These are phyloP conservation scores for Aspergillus hiratsukae DNA, from an alignment of 2,329 filamentous ascomycete species.

Conservation along the genomic window DNA sequence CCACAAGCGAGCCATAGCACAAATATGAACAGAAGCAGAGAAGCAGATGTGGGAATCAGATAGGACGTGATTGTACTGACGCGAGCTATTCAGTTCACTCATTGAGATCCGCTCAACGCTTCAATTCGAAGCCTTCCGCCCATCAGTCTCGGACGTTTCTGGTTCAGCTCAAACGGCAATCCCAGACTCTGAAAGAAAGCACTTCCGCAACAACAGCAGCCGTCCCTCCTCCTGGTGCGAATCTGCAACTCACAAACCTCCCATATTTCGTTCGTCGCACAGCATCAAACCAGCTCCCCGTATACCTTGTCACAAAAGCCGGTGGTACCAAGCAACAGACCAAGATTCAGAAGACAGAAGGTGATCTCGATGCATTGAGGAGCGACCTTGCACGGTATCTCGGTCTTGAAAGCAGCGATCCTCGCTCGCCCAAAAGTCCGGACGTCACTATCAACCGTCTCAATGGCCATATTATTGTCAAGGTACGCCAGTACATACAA, in stretches of 20 bases:
- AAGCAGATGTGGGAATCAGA: not conserved
- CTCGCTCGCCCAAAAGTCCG: conserved; percentile 25
- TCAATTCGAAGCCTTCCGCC: conserved; percentile 10
- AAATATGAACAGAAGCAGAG: not conserved
- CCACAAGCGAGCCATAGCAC: not conserved
- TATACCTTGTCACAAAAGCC: conserved; percentile 70
- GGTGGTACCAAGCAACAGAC: conserved; percentile 75
- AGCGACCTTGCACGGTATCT: conserved; percentile 60
- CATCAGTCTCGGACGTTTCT: conserved; percentile 35
- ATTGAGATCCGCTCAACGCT: conserved; percentile 18
- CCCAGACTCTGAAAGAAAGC: conserved; percentile 30
- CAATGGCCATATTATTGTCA: conserved; percentile 71
- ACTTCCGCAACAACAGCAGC: conserved; percentile 14
- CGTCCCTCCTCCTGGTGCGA: conserved; percentile 28
- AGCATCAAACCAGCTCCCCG: conserved; percentile 63
- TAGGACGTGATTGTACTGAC: conserved; percentile 9
- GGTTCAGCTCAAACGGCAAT: conserved; percentile 34
- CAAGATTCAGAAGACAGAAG: conserved; percentile 72
- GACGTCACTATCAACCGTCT: conserved; percentile 52
- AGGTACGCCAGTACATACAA: conserved; percentile 46
- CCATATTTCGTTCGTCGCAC: conserved; percentile 72
- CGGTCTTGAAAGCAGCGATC: conserved; percentile 48
- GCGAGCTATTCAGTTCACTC: conserved; percentile 13
- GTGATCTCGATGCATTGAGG: conserved; percentile 61
- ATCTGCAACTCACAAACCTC: conserved; percentile 42